phyloP scores from a whole-genome alignment of 441 rosid species.

The Adansonia grandidieri region DNA sequence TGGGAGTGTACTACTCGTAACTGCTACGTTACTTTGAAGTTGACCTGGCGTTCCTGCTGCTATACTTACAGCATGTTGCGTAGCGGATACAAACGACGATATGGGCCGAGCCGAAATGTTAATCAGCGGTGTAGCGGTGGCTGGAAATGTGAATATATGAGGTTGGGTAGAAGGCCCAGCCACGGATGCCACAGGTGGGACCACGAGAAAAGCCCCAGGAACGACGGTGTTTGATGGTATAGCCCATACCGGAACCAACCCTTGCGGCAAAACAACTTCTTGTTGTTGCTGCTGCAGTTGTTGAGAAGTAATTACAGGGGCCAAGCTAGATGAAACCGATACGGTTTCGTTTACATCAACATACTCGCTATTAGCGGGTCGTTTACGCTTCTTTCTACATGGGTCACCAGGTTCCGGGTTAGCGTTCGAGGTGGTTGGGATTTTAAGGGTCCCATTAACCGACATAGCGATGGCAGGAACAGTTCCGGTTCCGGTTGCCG shows the following conservation, averaged over 20 bases:
- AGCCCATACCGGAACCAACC: constrained; percentile 66
- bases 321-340: constrained; percentile 47
- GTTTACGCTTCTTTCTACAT: constrained; percentile 52
- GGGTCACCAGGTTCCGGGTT: constrained; percentile 38
- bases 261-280: constrained; percentile 45
- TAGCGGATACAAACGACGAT: constrained; percentile 56
- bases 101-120: constrained; percentile 40
- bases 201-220: constrained; percentile 60
- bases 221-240: constrained; percentile 55
- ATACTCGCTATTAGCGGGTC: constrained; percentile 54
- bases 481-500: constrained; percentile 70
- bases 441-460: constrained; percentile 62
- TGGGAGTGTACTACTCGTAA: constrained; percentile 29
- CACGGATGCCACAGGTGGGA: constrained; percentile 40
- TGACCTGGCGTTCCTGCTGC: constrained; percentile 36
- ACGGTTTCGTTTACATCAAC: constrained; percentile 43
- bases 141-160: constrained; percentile 51
- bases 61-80: constrained; percentile 39
- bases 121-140: constrained; percentile 36
- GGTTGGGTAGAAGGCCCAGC: constrained; percentile 48
- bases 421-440: constrained; percentile 56
- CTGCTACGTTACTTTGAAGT: constrained; percentile 25
- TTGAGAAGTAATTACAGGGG: constrained; percentile 37
- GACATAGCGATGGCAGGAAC: constrained; percentile 72
- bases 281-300: constrained; percentile 20